Conservation (phyloP, 805 yeast genomes). For the Lachancea thermotolerans region DNA sequence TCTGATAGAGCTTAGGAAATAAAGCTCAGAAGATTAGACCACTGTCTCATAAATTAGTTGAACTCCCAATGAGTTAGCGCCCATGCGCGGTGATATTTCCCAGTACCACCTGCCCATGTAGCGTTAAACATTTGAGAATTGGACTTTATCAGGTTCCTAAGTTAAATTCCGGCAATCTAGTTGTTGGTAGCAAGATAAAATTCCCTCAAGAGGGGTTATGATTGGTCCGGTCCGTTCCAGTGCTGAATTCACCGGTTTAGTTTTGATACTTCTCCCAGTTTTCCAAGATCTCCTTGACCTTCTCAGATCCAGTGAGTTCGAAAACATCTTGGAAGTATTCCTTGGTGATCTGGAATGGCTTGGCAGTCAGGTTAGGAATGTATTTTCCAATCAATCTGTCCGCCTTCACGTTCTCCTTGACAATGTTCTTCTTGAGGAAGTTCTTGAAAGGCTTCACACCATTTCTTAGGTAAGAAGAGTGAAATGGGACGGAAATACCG, state of each 20-base stretch:
- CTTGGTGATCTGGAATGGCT: conserved; percentile 91
- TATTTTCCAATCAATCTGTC: conserved; percentile 89
- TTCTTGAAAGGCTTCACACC: conserved; percentile 99
- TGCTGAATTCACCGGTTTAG: conserved; percentile 3
- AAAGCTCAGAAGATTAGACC: too few relatives aligned
- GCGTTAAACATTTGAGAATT: background rate
- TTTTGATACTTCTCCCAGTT: conserved; percentile 85
- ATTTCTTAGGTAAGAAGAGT: conserved; percentile 93
- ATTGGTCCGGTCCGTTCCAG: background rate
- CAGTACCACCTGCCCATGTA: background rate
- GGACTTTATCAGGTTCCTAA: too few relatives aligned
- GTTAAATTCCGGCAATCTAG: too few relatives aligned
- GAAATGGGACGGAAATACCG: conserved; percentile 99
- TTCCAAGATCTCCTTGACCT: conserved; percentile 82
- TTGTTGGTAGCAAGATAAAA: background rate
- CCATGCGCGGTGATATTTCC: conserved; percentile 1
- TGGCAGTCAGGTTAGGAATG: conserved; percentile 97
- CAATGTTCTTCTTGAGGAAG: conserved; percentile 92
- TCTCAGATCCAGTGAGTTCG: conserved; percentile 81
- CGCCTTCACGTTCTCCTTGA: conserved; percentile 91
- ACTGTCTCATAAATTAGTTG: too few relatives aligned
- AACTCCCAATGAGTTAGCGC: too few relatives aligned
- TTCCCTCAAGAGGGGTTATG: background rate
- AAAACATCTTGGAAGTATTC: conserved; percentile 97
- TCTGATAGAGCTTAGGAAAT: too few relatives aligned